phyloP scores from a whole-genome alignment of 2,329 filamentous ascomycete genomes.

The Fusarium xylarioides region DNA sequence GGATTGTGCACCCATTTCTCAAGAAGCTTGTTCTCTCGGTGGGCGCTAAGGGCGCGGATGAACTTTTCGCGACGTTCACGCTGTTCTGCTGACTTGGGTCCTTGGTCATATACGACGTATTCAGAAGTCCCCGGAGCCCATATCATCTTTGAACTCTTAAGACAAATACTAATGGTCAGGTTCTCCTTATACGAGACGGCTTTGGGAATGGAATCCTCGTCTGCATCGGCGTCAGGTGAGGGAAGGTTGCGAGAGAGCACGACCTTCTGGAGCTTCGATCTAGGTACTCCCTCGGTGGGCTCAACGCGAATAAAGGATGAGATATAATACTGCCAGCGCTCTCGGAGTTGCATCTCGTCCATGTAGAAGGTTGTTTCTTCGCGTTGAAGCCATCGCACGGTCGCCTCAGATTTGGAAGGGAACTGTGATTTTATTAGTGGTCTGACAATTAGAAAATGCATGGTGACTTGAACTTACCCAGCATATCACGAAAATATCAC shows the following conservation, averaged over 20 bases:
- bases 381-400: conserved; percentile 74
- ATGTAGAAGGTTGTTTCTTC: conserved; percentile 83
- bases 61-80: conserved; percentile 59
- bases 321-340: conserved; percentile 94
- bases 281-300: conserved; percentile 81
- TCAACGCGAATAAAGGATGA: conserved; percentile 90
- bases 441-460: background rate
- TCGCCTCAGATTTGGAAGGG: conserved; percentile 73
- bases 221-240: conserved; percentile 67
- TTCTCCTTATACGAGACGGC: conserved; percentile 71
- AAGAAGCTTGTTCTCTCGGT: conserved; percentile 74
- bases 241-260: conserved; percentile 78
- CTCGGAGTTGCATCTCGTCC: conserved; percentile 84
- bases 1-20: conserved; percentile 87
- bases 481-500: conserved; percentile 87
- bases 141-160: conserved; percentile 82
- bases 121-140: conserved; percentile 77
- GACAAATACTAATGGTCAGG: conserved; percentile 76
- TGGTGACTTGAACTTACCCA: conserved; percentile 72
- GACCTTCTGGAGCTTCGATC: conserved; percentile 71
- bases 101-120: conserved; percentile 76
- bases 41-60: conserved; percentile 64
- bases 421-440: conserved; percentile 61
- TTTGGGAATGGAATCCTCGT: conserved; percentile 70
- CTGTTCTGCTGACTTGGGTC: conserved; percentile 73